Evolutionary conservation across 2,329 filamentous ascomycete genomes (phyloP), one percentile per base, ranked within the genome.

Genomic region (Cordyceps cicadae): DNA sequence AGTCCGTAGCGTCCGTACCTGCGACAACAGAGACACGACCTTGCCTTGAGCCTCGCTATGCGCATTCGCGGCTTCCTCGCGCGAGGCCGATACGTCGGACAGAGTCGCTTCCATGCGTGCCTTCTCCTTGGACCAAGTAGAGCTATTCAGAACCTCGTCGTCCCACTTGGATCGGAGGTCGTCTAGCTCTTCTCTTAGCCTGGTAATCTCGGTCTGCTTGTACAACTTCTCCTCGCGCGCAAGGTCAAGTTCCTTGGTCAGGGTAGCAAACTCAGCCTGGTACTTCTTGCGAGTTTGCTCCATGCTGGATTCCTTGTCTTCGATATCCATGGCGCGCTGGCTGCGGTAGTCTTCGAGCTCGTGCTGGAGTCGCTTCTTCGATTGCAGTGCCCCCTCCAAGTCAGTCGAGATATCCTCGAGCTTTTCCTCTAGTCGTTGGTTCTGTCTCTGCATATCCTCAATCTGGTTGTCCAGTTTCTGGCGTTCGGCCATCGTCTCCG

Each of bases 231-330:
- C 93, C 71, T 97, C 92, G 41, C 94, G 88, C 67, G 96, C 92
- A 63, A 96, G 83, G 71, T 97, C 93, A 29, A 99, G 85, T 75
- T 99, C 94, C 68, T 92, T 92, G 57, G 89, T 94, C 54, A 97
- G 79, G 4, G 89, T 89, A 17, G 90, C 88, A 71, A 97, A 91
- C 73, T 99, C 93, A 48, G 87, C 84, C 72, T 97, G 94, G 72
- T 97, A 99, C 79, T 97, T 99, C 80, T 93, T 94, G 69, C 93
- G 86, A 49, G 93, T 97, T 75, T 97, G 93, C 75, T 99, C 94
- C 84, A 97, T 89, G 66, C 90, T 94, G 11, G 88, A 88, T 74
- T 97, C 93, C 73, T 94, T 97, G 75, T 99, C 93, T 74, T 97
- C 94, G 60, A 97, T 90, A 68, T 97, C 94, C 74, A 96, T 96